phyloP scores from a whole-genome alignment of 371 early-diverging fungal genomes.

The Apophysomyces variabilis region DNA sequence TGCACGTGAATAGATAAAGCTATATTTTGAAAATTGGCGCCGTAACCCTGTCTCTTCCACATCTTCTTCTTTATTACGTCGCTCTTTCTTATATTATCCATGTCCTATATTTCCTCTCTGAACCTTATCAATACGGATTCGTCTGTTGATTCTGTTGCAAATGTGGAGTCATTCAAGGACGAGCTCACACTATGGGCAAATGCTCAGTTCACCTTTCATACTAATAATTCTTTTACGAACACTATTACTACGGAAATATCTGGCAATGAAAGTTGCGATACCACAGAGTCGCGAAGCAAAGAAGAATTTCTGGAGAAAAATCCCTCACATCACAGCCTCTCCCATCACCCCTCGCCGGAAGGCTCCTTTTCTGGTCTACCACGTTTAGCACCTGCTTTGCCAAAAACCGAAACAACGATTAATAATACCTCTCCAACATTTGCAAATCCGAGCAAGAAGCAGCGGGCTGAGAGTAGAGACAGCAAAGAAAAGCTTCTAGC shows the following conservation, averaged over 20 bases:
- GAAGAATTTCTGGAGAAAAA: not conserved
- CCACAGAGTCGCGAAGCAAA: not conserved
- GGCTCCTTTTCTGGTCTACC: not conserved
- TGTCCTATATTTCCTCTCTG: constrained; percentile 53
- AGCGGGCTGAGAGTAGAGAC: not conserved
- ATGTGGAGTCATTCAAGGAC: constrained; percentile 17
- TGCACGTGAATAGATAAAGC: too few species aligned
- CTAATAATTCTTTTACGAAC: constrained; percentile 40
- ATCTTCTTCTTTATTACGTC: constrained; percentile 1
- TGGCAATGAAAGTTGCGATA: not conserved
- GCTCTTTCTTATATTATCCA: constrained; percentile 15
- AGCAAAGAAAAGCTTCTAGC: constrained; percentile 20
- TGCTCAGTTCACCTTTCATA: constrained; percentile 61
- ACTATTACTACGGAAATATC: constrained; percentile 27
- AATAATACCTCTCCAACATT: not conserved
- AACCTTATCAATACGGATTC: constrained; percentile 44
- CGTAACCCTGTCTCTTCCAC: too few species aligned
- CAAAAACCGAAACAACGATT: not conserved
- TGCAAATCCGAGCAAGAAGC: not conserved
- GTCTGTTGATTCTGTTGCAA: constrained; percentile 41
- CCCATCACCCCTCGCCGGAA: not conserved
- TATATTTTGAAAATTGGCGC: too few species aligned
- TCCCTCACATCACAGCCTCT: not conserved
- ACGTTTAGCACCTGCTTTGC: not conserved
- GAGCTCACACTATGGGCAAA: constrained; percentile 70